Base-by-base conservation (phyloP, 768 basidiomycete genomes). In the Naganishia antarctica region DNA sequence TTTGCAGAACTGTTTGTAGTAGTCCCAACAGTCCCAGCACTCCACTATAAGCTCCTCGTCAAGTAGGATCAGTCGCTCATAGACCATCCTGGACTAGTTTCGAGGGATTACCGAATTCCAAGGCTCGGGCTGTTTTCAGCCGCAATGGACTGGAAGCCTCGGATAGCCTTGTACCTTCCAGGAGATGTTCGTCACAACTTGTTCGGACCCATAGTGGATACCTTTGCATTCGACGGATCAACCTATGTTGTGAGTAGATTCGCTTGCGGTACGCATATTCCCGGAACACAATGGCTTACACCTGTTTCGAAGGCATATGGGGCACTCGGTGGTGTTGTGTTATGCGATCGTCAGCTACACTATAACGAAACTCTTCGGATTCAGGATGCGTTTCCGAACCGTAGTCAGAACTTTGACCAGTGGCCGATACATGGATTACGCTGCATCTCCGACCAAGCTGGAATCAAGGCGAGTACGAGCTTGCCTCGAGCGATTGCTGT, bases 291-390 rank as follows among this genome's bases (percentile, higher is more conserved):
- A 51, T 25, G 13, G 21, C 15, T 12, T 28, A 26, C 25, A 2
- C 31, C 7, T 21, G 15, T 15, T 34, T 3, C 37, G n/a, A n/a
- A 57, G 53, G 53, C 53, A 21, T 57, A 57, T 37, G 53, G 53
- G 2, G 53, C 53, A 57, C 34, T 57, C 26, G 53, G 34, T 23
- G 53, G 53, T 40, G 37, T 57, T 3, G 23, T 57, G 12, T 13
- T 57, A 7, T 57, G 53, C 37, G 53, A 57, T 26, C 53, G 53
- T 37, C 53, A 57, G 26, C 53, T 57, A 13, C 53, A 57, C 21
- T 57, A 57, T 57, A 37, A 40, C 23, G 32, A 25, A 40, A 57
- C 53, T 16, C 23, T 57, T 5, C 23, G 37, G 37, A 57, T 57
- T 21, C 53, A 57, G 34, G 53, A 57, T 8, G 53, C 53, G 23